These are phyloP conservation scores for Rhizopus arrhizus DNA, from an alignment of 371 early-diverging fungal species.

Conservation along the genomic window DNA sequence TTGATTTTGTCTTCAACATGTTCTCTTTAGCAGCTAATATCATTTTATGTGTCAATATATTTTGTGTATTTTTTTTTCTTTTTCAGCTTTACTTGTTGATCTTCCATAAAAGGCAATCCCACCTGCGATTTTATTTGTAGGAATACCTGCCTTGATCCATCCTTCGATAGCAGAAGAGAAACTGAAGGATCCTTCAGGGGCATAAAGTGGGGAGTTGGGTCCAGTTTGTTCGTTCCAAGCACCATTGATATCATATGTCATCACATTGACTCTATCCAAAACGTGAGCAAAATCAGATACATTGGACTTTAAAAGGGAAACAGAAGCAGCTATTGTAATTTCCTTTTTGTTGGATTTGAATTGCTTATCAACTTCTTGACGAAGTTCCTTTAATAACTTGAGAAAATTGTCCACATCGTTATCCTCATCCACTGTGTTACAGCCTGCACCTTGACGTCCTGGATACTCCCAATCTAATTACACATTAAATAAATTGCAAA, in stretches of 20 bases:
- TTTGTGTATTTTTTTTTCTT: not conserved
- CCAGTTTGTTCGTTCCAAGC: conserved; percentile 51
- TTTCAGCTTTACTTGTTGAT: conserved; percentile 37
- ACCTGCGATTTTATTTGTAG: conserved; percentile 57
- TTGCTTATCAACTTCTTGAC: conserved; percentile 55
- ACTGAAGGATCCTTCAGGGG: conserved; percentile 35
- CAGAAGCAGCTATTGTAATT: conserved; percentile 58
- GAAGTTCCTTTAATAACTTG: conserved; percentile 57
- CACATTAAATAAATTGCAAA: not conserved
- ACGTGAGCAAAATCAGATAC: conserved; percentile 55
- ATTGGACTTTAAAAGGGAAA: conserved; percentile 51
- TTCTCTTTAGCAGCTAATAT: conserved; percentile 30
- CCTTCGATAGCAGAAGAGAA: conserved; percentile 48
- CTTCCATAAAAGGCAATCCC: conserved; percentile 74
- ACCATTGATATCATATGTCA: conserved; percentile 64
- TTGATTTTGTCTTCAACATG: conserved; percentile 29
- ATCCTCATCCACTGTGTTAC: conserved; percentile 43
- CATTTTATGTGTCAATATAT: not conserved
- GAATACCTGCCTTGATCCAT: conserved; percentile 63
- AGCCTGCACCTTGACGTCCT: conserved; percentile 55
- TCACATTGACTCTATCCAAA: conserved; percentile 62
- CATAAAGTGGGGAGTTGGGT: conserved; percentile 58
- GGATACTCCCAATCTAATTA: conserved; percentile 67
- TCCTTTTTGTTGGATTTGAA: conserved; percentile 54
- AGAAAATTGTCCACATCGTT: conserved; percentile 53